A percentile compares a stretch with the other conserved stretches of the same genome.
Conservation (phyloP, 2,329 filamentous ascomycete species). For the Fusarium chuoi region DNA sequence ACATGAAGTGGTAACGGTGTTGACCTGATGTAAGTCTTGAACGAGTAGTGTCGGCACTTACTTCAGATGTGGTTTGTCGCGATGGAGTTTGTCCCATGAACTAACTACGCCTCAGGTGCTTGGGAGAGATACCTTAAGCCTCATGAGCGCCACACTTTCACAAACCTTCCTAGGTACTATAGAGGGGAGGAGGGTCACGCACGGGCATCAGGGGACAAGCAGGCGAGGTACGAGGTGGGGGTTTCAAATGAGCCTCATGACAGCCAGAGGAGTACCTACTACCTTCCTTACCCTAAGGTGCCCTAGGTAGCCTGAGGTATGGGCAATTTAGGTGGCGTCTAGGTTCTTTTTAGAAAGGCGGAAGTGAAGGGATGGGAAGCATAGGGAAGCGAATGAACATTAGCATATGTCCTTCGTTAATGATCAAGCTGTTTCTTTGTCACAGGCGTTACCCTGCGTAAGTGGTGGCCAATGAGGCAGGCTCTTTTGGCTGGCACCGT, state of each 20-base stretch:
- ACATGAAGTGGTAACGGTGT: neutral
- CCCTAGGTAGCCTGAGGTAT: neutral
- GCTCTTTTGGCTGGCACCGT: neutral
- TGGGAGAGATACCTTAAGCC: slow-evolving; percentile 35
- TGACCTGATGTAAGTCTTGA: neutral
- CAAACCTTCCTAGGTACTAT: neutral
- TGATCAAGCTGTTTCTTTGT: neutral
- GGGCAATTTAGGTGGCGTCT: neutral
- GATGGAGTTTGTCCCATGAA: slow-evolving; percentile 17
- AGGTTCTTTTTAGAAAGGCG: neutral
- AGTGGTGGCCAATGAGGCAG: neutral
- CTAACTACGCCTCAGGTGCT: slow-evolving; percentile 7
- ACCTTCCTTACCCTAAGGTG: neutral
- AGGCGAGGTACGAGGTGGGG: slow-evolving; percentile 14
- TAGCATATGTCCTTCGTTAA: neutral
- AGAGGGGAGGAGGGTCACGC: neutral
- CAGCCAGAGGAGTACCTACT: neutral
- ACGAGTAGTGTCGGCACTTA: neutral
- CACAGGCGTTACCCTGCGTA: neutral
- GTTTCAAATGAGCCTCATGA: neutral
- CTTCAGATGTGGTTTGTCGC: slow-evolving; percentile 15
- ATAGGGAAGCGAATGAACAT: neutral
- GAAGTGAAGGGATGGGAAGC: neutral
- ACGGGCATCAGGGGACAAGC: neutral
- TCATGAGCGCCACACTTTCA: slow-evolving; percentile 28